Evolutionary conservation across 1,284 basidiomycete genomes (phyloP).

Genomic region (Apiotrichum akiyoshidainum): DNA sequence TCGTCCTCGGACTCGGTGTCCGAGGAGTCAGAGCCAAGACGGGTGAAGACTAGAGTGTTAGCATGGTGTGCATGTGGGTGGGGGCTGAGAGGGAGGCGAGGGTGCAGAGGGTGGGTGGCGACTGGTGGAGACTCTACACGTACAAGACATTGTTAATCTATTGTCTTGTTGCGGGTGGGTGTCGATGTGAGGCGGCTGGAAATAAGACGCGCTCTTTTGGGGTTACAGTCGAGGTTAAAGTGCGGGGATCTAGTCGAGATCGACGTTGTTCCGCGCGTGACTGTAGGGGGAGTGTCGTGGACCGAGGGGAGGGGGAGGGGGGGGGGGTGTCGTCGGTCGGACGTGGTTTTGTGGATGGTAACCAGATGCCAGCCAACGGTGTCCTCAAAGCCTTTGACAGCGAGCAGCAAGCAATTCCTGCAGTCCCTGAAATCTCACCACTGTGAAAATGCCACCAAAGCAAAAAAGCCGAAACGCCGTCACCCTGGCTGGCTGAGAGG

Average conservation of each 20-base stretch:
- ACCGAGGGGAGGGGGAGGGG: background rate
- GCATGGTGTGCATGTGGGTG: background rate
- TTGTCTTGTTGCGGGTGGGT: background rate
- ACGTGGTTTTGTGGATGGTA: background rate
- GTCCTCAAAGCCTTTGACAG: background rate
- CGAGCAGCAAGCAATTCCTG: background rate
- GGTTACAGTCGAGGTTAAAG: background rate
- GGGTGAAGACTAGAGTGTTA: slow-evolving; percentile 32
- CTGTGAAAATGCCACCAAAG: slow-evolving; percentile 1
- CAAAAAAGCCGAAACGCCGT: background rate
- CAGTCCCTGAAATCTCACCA: background rate
- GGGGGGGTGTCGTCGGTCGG: background rate
- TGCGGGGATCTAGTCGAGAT: background rate
- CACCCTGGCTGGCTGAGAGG: too few species aligned
- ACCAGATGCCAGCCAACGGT: background rate
- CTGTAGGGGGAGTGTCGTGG: background rate
- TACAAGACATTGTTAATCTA: slow-evolving; percentile 7
- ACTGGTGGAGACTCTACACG: background rate
- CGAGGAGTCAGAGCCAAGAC: slow-evolving; percentile 33
- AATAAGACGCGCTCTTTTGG: background rate
- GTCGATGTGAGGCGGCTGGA: too few species aligned
- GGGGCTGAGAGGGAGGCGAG: too few species aligned
- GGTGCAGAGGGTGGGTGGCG: background rate
- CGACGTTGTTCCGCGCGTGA: background rate
- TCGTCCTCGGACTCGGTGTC: slow-evolving; percentile 46